phyloP scores from a whole-genome alignment of 2,329 filamentous ascomycete genomes.

The Emergomyces pasteurianus region DNA sequence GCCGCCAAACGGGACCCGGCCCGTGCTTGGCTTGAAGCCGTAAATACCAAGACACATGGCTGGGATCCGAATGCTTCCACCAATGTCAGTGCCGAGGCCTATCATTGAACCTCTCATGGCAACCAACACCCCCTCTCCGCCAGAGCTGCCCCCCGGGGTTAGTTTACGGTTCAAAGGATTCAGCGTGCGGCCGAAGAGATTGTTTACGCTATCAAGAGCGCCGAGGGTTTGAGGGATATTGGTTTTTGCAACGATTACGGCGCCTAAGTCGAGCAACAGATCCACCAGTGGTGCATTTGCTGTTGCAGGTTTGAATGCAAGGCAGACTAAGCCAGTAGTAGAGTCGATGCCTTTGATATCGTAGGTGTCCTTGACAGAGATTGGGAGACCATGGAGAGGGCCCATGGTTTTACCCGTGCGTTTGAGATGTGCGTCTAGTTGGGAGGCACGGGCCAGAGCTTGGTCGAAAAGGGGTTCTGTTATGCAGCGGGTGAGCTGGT shows the following conservation, averaged over 20 bases:
- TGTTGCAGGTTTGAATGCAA: conserved; percentile 47
- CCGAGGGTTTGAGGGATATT: conserved; percentile 51
- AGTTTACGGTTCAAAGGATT: conserved; percentile 52
- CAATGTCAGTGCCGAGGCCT: conserved; percentile 52
- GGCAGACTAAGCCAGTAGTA: conserved; percentile 46
- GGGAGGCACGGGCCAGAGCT: conserved; percentile 37
- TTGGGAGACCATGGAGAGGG: conserved; percentile 51
- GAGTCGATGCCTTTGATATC: conserved; percentile 39
- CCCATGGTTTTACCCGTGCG: conserved; percentile 36
- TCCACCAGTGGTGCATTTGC: conserved; percentile 47
- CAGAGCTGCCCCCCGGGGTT: conserved; percentile 52
- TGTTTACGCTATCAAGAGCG: conserved; percentile 47
- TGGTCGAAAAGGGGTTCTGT: conserved; percentile 42
- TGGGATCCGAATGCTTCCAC: conserved; percentile 34
- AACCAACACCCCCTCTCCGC: conserved; percentile 52
- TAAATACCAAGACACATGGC: conserved; percentile 42
- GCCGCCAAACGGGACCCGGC: conserved; percentile 41
- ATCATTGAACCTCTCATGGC: conserved; percentile 47
- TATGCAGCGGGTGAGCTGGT: conserved; percentile 36
- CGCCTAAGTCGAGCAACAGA: conserved; percentile 47
- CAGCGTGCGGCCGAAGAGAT: conserved; percentile 49
- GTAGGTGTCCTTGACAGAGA: conserved; percentile 41
- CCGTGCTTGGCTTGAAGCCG: conserved; percentile 38
- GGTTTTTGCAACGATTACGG: conserved; percentile 58
- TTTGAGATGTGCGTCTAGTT: conserved; percentile 36